phyloP scores from a whole-genome alignment of 108 stramenopile species.

The Skeletonema tropicum region DNA sequence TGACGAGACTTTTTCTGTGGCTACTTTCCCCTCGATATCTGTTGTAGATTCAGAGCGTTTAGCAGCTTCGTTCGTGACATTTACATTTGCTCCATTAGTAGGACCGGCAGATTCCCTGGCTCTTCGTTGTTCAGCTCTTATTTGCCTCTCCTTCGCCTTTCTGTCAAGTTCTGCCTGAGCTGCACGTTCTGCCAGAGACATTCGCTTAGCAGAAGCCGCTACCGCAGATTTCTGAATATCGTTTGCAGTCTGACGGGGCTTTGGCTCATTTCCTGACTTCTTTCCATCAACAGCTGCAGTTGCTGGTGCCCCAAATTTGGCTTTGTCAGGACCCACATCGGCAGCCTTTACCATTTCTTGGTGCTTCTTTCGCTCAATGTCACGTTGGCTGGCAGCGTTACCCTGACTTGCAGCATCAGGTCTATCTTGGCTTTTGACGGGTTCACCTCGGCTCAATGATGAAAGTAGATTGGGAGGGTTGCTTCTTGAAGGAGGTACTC shows the following conservation, averaged over 20 bases:
- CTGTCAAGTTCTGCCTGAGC: constrained; percentile 8
- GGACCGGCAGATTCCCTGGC: not conserved
- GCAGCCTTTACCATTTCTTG: constrained; percentile 32
- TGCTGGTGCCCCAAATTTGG: constrained; percentile 1
- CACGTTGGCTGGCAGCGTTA: constrained; percentile 20
- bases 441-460: not conserved
- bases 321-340: not conserved
- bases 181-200: constrained; percentile 12
- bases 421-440: not conserved
- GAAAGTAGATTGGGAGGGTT: constrained; percentile 3
- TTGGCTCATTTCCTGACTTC: not conserved
- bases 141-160: not conserved
- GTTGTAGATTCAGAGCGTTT: not conserved
- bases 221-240: constrained; percentile 9
- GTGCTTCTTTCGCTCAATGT: constrained; percentile 39
- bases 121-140: not conserved
- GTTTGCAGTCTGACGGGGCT: not conserved
- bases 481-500: not conserved
- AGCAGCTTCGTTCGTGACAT: not conserved
- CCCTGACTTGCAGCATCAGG: constrained; percentile 9
- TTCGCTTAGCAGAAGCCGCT: constrained; percentile 1
- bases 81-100: not conserved
- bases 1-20: not conserved
- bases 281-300: constrained; percentile 1
- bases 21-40: not conserved